Evolutionary conservation across 2,329 filamentous ascomycete genomes (phyloP), one percentile per base, ranked within the genome.

Genomic region (Arthrobotrys megalospora): DNA sequence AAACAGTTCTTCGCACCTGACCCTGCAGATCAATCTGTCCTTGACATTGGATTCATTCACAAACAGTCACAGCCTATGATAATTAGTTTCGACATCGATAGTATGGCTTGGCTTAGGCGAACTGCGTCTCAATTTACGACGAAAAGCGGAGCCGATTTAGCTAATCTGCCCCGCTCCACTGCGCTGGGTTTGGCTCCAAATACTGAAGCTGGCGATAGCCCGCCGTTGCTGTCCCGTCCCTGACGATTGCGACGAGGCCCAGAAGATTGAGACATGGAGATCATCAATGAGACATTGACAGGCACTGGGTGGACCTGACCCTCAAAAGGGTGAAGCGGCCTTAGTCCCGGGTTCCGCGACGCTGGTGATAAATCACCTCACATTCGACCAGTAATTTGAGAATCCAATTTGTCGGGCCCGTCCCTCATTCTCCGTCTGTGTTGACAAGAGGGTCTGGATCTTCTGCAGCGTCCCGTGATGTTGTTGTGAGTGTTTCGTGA

Each of bases 311-410:
- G 68, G 68, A 58, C 14, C 58, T 55, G 3, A 34, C 24, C 19
- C 32, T 64, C 12, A 48, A 65, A 71, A 53, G 21, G 47, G 50
- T 36, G 36, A 71, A 73, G 70, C 43, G 63, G 41, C 34, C 5
- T 64, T 32, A 34, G 43, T 66, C 62, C 70, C 70, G 53, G 34
- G 62, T 75, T 68, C 70, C 70, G 70, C 70, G 70, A 75, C 32
- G 63, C 41, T 67, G 62, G 70, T 36, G 34, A 73, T 45, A 32
- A 63, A 75, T 75, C 70, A 68, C 70, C 41, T 67, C 70, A 75
- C 60, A 67, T 75, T 28, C 47, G 53, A 68, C 70, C 70, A 75
- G 63, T 68, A 62, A 75, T 62, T 62, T 67, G 52, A 68, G 53
- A 45, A 41, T 67, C 70, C 70, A 68, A 67, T 52, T 67, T 68